Percentiles rank a stretch among this genome's conserved stretches.
These are phyloP conservation scores for Sphaerosporella brunnea DNA, from an alignment of 495 filamentous ascomycete genomes.

Conservation along the genomic window DNA sequence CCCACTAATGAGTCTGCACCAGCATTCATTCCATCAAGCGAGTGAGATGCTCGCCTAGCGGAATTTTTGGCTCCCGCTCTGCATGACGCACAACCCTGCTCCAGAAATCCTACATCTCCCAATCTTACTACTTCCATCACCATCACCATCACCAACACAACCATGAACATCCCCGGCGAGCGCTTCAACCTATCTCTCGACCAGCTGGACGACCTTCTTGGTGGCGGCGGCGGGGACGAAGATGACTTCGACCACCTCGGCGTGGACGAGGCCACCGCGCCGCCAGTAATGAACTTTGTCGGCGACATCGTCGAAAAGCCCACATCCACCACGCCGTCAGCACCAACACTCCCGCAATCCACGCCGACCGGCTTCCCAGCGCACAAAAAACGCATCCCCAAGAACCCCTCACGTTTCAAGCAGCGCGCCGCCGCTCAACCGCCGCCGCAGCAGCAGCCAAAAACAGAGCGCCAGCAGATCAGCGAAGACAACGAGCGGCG, in stretches of 20 bases:
- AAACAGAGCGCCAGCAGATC: slow-evolving; percentile 49
- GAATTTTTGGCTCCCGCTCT: too few species aligned
- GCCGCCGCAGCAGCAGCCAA: slow-evolving; percentile 13
- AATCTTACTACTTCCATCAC: background rate
- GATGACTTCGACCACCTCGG: slow-evolving; percentile 13
- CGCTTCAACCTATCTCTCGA: slow-evolving; percentile 42
- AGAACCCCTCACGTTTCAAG: slow-evolving; percentile 54
- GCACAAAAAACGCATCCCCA: slow-evolving; percentile 52
- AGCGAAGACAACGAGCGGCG: slow-evolving; percentile 62
- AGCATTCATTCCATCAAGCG: too few species aligned
- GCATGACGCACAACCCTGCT: too few species aligned
- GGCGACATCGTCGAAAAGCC: slow-evolving; percentile 62
- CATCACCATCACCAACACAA: slow-evolving; percentile 13
- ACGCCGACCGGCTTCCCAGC: slow-evolving; percentile 64
- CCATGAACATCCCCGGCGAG: slow-evolving; percentile 42
- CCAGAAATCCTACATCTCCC: too few species aligned
- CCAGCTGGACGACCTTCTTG: slow-evolving; percentile 22
- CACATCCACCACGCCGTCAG: slow-evolving; percentile 33
- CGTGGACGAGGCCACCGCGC: slow-evolving; percentile 9
- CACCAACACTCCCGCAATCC: slow-evolving; percentile 44
- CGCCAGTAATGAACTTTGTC: slow-evolving; percentile 36
- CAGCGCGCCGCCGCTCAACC: slow-evolving; percentile 36
- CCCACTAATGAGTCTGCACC: too few species aligned
- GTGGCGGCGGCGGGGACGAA: too few species aligned
- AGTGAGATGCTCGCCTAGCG: too few species aligned